Base-by-base conservation (phyloP, 176 grass and related monocot genomes). In the Phyllostachys edulis region DNA sequence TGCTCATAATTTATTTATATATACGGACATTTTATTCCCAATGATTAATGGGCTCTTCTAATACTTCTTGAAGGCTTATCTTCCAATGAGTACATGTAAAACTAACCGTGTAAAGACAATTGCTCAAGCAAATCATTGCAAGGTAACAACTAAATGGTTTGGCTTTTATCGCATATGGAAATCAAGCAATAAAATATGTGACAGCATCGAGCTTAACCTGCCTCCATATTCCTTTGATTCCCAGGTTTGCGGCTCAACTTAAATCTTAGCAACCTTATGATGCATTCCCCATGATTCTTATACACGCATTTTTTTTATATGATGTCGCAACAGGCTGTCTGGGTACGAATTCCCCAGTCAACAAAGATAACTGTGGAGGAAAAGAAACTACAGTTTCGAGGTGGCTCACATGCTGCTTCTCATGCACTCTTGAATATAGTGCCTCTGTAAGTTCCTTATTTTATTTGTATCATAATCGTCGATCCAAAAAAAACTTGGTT, bases 61-160 rank as follows among this genome's bases (percentile, higher is more conserved):
- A 85, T 84, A 74, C 29, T 61, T 87, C 80, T 84, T 94, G 52
- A 85, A 98, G 96, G 96, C 89, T 72, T 93, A 93, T 90, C 83
- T 80, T 69, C 87, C 83, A 39, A 75, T 39, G 3, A 90, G 61
- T 73, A 69, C 60, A 63, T 93, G 80, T 49, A 75, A 63, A 76
- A 88, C 34, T 63, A 86, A 84, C 46, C 2, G 41, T 42, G 55
- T 93, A 76, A 98, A 86, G 80, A 95, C 96, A 79, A 95, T 68
- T 56, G 91, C 96, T 15, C 89, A 84, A 88, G 91, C 91, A 91
- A 91, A 93, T 93, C 61, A 85, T 85, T 95, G 96, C 69, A 88
- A 78, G 66, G 89, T 98, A 67, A 95, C 89, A 71, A 98, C 90
- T 46, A 95, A 86, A 86, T 98, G 96, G 96, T 98, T 98, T 93